phyloP scores from a whole-genome alignment of 2,329 filamentous ascomycete species.

The Aspergillus melleus region DNA sequence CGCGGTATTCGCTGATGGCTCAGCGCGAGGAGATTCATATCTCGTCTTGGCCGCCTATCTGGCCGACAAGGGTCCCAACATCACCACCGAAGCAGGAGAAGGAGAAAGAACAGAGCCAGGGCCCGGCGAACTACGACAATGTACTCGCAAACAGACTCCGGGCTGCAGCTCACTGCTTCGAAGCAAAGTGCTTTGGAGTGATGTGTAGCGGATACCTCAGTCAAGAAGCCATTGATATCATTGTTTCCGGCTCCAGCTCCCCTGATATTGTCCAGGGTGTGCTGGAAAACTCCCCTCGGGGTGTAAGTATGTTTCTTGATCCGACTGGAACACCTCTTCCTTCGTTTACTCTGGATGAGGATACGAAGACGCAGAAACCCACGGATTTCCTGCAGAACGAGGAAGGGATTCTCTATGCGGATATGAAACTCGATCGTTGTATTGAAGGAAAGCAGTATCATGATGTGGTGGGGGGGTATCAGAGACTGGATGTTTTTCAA shows the following conservation, averaged over 20 bases:
- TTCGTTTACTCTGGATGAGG: constrained; percentile 38
- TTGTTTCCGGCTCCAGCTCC: neutral
- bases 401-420: constrained; percentile 55
- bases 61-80: constrained; percentile 47
- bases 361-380: constrained; percentile 18
- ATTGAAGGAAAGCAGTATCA: constrained; percentile 60
- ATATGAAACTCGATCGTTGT: constrained; percentile 51
- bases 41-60: constrained; percentile 56
- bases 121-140: constrained; percentile 52
- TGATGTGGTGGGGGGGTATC: constrained; percentile 58
- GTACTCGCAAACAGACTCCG: constrained; percentile 54
- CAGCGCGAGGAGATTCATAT: constrained; percentile 59
- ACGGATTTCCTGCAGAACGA: constrained; percentile 45
- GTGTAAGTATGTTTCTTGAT: constrained; percentile 53
- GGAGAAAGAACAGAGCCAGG: neutral
- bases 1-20: constrained; percentile 53
- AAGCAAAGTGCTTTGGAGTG: constrained; percentile 58
- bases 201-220: constrained; percentile 49
- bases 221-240: constrained; percentile 37
- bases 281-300: constrained; percentile 43
- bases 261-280: constrained; percentile 9
- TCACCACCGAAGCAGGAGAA: neutral
- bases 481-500: constrained; percentile 56
- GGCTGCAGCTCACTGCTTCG: constrained; percentile 58
- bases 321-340: constrained; percentile 47